These are phyloP conservation scores for Wickerhamomyces subpelliculosus DNA, from an alignment of 805 yeast species.

Conservation along the genomic window DNA sequence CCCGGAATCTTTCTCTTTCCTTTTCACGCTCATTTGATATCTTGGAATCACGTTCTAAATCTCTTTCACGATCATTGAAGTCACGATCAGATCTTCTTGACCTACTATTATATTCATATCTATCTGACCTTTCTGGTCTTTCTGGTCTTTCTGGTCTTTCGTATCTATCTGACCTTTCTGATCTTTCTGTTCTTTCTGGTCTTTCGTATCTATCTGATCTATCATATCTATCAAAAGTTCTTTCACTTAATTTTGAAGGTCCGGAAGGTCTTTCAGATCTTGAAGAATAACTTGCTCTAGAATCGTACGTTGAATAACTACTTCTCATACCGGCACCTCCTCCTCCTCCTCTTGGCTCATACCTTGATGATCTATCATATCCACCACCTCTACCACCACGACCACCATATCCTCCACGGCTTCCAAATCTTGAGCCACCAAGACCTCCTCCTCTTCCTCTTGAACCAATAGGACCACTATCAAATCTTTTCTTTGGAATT, in stretches of 20 bases:
- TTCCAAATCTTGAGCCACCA: neutral
- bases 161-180: neutral
- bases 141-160: constrained; percentile 4
- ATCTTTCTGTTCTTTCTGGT: neutral
- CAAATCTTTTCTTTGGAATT: constrained; percentile 1
- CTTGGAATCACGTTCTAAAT: constrained; percentile 16
- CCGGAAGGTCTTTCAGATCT: constrained; percentile 5
- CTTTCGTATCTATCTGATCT: neutral
- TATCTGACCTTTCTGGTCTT: constrained; percentile 6
- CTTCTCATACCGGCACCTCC: constrained; percentile 6
- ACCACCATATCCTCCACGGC: neutral
- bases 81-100: constrained; percentile 17
- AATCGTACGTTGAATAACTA: constrained; percentile 3
- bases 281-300: constrained; percentile 11
- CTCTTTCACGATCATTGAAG: constrained; percentile 18
- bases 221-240: constrained; percentile 4
- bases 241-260: constrained; percentile 10
- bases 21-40: constrained; percentile 10
- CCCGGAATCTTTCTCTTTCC: constrained; percentile 15
- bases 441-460: constrained; percentile 8
- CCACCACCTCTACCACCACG: constrained; percentile 3
- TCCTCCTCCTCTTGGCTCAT: too few relatives aligned
- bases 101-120: constrained; percentile 18
- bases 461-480: constrained; percentile 4
- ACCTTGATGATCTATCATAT: constrained; percentile 8